Conservation (phyloP, 306 rosid genomes). For the Alnus glutinosa region DNA sequence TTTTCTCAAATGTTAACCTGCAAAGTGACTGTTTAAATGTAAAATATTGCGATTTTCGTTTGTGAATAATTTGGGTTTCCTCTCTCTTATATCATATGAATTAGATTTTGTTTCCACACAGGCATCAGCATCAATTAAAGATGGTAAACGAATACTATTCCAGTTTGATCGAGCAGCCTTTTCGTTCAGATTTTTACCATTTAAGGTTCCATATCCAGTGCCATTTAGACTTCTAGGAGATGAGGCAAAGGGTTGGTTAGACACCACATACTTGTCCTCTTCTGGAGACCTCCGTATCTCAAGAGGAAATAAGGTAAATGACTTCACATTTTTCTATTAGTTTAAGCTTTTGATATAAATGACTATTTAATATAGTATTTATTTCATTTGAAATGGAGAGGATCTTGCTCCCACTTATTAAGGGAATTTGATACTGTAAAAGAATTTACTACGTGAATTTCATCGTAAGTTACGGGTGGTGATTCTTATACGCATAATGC, state of each 20-base stretch:
- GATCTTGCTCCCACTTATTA: too few relatives aligned
- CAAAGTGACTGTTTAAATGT: not conserved
- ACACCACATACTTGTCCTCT: constrained; percentile 82
- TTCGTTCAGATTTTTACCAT: constrained; percentile 80
- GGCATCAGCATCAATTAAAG: constrained; percentile 86
- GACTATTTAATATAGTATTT: too few relatives aligned
- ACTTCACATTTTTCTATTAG: too few relatives aligned
- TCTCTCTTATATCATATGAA: not conserved
- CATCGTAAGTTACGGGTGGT: too few relatives aligned
- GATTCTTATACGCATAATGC: too few relatives aligned
- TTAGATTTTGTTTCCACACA: constrained; percentile 26
- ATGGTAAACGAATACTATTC: constrained; percentile 85
- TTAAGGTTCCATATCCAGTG: constrained; percentile 98
- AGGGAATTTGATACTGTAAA: too few relatives aligned
- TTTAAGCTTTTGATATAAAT: too few relatives aligned
- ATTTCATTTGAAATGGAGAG: too few relatives aligned
- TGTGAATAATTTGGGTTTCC: not conserved
- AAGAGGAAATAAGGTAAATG: constrained; percentile 89
- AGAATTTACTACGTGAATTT: too few relatives aligned
- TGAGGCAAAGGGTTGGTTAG: constrained; percentile 98
- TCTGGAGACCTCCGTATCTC: constrained; percentile 92
- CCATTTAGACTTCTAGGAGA: constrained; percentile 95
- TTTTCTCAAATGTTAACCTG: not conserved
- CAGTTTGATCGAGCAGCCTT: constrained; percentile 93
- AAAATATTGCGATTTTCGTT: not conserved